These are phyloP conservation scores for Nepenthes alata DNA, from an alignment of 179 eudicot genomes.

Conservation along the genomic window DNA sequence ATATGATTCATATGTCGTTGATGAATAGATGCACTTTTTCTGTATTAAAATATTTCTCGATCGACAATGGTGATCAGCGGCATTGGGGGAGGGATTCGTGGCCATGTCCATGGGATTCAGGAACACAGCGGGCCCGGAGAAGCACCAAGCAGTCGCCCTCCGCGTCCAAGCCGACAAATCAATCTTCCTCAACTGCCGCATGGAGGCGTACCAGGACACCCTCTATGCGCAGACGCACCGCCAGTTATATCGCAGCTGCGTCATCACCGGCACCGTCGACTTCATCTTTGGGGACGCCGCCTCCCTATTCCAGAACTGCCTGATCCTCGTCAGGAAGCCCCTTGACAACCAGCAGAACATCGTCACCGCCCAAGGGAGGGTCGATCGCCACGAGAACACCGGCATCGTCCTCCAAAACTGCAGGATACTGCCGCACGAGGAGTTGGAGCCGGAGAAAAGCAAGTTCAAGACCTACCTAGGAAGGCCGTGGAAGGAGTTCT, in stretches of 20 bases:
- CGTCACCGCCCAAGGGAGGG: slow-evolving; percentile 65
- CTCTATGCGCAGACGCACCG: slow-evolving; percentile 64
- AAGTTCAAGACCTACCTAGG: slow-evolving; percentile 50
- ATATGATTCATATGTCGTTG: no score
- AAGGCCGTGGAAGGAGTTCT: slow-evolving; percentile 61
- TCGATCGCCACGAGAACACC: slow-evolving; percentile 42
- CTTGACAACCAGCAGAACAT: slow-evolving; percentile 42
- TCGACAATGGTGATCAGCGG: slow-evolving; percentile 23
- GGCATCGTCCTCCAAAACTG: slow-evolving; percentile 62
- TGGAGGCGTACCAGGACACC: slow-evolving; percentile 70
- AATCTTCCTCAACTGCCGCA: slow-evolving; percentile 52
- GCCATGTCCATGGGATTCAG: slow-evolving; percentile 57
- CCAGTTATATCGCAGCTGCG: slow-evolving; percentile 53
- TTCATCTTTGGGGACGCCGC: slow-evolving; percentile 75
- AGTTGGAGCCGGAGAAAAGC: slow-evolving; percentile 21
- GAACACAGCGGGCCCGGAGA: slow-evolving; percentile 67
- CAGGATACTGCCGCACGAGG: slow-evolving; percentile 28
- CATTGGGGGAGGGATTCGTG: slow-evolving; percentile 50
- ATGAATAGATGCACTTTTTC: no score
- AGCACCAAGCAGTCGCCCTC: slow-evolving; percentile 75
- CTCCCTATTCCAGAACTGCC: slow-evolving; percentile 54
- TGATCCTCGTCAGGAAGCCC: slow-evolving; percentile 35
- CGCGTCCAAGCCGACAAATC: slow-evolving; percentile 61
- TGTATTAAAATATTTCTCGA: no score
- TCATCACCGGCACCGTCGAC: slow-evolving; percentile 56